These are phyloP conservation scores for Boletus pseudo-olivaceus DNA, from an alignment of 768 basidiomycete genomes.

Conservation along the genomic window DNA sequence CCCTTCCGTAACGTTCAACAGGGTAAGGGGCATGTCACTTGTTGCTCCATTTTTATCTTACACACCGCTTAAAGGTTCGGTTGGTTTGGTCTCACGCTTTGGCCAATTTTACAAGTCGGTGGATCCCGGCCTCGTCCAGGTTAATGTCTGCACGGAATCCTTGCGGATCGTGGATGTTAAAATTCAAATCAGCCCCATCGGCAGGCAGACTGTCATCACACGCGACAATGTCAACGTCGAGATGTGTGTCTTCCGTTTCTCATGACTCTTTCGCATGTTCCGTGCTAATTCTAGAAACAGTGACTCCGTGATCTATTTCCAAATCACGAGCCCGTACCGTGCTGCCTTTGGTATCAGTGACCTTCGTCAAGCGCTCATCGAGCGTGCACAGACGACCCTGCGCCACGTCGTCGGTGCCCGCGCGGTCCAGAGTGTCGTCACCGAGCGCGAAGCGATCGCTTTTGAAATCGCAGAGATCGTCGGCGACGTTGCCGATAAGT, in stretches of 20 bases:
- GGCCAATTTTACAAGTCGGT: conserved; percentile 96
- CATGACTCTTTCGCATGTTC: background rate
- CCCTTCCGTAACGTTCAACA: conserved; percentile 84
- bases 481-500: conserved; percentile 87
- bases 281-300: conserved; percentile 35
- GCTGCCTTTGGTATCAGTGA: conserved; percentile 93
- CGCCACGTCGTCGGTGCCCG: conserved; percentile 97
- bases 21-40: conserved; percentile 40
- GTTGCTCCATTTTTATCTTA: conserved; percentile 15
- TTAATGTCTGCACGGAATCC: conserved; percentile 92
- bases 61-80: conserved; percentile 53
- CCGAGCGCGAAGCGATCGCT: conserved; percentile 95
- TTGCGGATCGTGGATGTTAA: conserved; percentile 90
- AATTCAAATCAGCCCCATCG: conserved; percentile 89
- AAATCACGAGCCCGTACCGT: conserved; percentile 85
- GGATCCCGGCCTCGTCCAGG: conserved; percentile 86
- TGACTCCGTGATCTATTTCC: conserved; percentile 92
- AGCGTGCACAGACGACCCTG: conserved; percentile 90
- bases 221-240: conserved; percentile 96
- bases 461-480: conserved; percentile 97
- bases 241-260: conserved; percentile 50
- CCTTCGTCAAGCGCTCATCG: conserved; percentile 78
- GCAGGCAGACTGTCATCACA: conserved; percentile 86
- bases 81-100: conserved; percentile 89
- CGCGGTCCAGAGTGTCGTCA: conserved; percentile 92